A percentile compares a stretch with the other conserved stretches of the same genome.
Evolutionary conservation across 306 rosid species (phyloP).

Genomic region (Mimosa pudica): DNA sequence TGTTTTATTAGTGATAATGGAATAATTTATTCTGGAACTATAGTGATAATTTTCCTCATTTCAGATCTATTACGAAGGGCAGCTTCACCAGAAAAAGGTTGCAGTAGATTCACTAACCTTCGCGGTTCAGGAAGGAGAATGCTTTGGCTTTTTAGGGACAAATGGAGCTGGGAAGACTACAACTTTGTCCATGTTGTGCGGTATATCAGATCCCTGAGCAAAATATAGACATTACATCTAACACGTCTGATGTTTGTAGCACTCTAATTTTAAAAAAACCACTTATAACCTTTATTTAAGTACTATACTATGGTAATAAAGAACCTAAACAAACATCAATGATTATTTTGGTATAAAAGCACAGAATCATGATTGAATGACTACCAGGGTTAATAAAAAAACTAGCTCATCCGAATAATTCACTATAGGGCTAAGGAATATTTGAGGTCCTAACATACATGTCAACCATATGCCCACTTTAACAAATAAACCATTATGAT

Average conservation of each 20-base stretch:
- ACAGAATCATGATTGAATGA: too few relatives aligned
- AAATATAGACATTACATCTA: conserved; percentile 22
- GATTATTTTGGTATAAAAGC: not conserved
- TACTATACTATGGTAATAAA: not conserved
- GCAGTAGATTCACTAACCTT: conserved; percentile 91
- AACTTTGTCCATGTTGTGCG: conserved; percentile 88
- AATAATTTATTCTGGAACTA: not conserved
- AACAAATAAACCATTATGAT: too few relatives aligned
- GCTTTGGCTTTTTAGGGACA: conserved; percentile 95
- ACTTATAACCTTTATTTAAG: not conserved
- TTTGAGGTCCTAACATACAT: too few relatives aligned
- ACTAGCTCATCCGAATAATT: too few relatives aligned
- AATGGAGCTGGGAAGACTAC: conserved; percentile 99
- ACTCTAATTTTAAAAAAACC: not conserved
- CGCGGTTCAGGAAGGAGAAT: conserved; percentile 94
- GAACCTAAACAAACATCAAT: not conserved
- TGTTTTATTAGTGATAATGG: conserved; percentile 20
- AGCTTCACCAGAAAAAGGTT: conserved; percentile 57
- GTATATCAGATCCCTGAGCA: conserved; percentile 45
- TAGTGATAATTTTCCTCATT: conserved; percentile 34
- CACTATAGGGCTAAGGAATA: too few relatives aligned
- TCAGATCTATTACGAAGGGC: conserved; percentile 80
- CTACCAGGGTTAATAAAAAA: too few relatives aligned
- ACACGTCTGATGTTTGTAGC: conserved; percentile 2
- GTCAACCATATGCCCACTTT: too few relatives aligned